phyloP scores from a whole-genome alignment of 1,139 yeast species.

The Zygosaccharomyces sapae region DNA sequence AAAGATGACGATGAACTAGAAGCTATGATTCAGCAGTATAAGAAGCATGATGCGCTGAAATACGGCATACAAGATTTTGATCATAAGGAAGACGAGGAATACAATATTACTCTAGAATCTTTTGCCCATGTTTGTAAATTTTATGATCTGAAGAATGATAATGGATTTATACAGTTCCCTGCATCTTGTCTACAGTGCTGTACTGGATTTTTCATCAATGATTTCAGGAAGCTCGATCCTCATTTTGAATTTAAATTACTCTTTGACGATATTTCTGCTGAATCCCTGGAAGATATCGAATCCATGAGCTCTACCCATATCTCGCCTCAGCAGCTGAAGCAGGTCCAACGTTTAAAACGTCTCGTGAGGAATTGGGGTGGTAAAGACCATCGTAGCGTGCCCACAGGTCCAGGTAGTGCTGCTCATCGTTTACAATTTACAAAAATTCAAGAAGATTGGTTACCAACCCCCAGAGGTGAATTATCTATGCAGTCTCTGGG shows the following conservation, averaged over 20 bases:
- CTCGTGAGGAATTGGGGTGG: conserved; percentile 82
- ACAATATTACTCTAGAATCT: conserved; percentile 34
- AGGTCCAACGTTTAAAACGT: conserved; percentile 57
- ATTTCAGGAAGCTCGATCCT: conserved; percentile 63
- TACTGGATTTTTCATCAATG: conserved; percentile 41
- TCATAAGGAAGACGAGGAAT: conserved; percentile 9
- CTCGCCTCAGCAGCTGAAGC: conserved; percentile 63
- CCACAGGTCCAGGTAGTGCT: conserved; percentile 58
- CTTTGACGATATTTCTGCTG: conserved; percentile 69
- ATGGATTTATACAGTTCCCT: conserved; percentile 45
- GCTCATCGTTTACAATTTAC: conserved; percentile 60
- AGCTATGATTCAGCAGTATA: conserved; percentile 30
- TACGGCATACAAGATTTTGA: conserved; percentile 11
- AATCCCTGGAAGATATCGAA: conserved; percentile 70
- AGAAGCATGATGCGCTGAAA: conserved; percentile 22
- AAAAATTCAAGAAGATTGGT: conserved; percentile 75
- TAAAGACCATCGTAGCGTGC: conserved; percentile 60
- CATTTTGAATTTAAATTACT: conserved; percentile 70
- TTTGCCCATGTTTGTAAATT: conserved; percentile 35
- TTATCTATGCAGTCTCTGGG: conserved; percentile 56
- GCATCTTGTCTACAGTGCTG: conserved; percentile 41
- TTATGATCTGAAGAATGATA: conserved; percentile 36
- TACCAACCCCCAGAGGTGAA: conserved; percentile 66
- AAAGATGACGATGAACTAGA: conserved; percentile 31
- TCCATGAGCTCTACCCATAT: conserved; percentile 50